These are phyloP conservation scores for Microsporum audouinii DNA, from an alignment of 2,329 filamentous ascomycete genomes.

Conservation along the genomic window DNA sequence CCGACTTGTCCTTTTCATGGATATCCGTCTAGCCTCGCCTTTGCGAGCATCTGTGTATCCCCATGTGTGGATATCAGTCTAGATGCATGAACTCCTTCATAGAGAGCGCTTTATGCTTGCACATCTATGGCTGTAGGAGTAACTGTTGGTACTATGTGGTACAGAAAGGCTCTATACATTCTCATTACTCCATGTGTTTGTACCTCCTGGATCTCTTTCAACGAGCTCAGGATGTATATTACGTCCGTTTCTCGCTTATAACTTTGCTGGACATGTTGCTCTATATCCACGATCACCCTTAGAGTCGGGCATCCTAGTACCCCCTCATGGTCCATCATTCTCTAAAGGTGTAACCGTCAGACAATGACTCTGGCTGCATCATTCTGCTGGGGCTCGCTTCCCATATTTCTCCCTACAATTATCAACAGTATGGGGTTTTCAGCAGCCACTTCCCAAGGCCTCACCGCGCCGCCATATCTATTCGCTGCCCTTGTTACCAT, in stretches of 20 bases:
- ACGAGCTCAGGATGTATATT: too few relatives aligned
- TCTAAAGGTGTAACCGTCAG: neutral
- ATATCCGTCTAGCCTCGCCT: neutral
- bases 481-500: constrained; percentile 54
- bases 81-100: neutral
- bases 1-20: neutral
- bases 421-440: constrained; percentile 57
- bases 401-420: constrained; percentile 54
- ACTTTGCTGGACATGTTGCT: too few relatives aligned
- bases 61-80: neutral
- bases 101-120: neutral
- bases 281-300: neutral
- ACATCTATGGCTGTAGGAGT: neutral
- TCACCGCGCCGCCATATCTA: constrained; percentile 61
- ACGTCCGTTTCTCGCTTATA: too few relatives aligned
- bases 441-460: constrained; percentile 56
- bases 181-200: too few relatives aligned
- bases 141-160: neutral
- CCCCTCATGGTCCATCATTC: neutral
- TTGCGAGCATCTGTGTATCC: neutral
- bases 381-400: constrained; percentile 54
- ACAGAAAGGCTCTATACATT: too few relatives aligned
- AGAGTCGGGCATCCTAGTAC: too few relatives aligned
- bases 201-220: too few relatives aligned
- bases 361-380: constrained; percentile 45